Evolutionary conservation across 192 early-diverging fungal genomes (phyloP).

Genomic region (Coemansia sp.): DNA sequence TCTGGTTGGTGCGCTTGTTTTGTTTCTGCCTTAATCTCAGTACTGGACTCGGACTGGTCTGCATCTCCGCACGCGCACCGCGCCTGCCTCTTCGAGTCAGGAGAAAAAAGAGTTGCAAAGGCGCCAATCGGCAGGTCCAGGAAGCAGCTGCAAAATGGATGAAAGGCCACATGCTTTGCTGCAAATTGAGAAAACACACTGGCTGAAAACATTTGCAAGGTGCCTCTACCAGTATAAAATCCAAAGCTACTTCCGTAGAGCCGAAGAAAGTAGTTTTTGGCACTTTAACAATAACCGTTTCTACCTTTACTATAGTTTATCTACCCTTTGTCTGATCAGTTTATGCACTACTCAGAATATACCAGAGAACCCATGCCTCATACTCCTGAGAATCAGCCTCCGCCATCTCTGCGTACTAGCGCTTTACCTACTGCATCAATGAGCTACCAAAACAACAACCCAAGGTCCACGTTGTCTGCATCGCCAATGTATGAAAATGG

Average conservation of each 20-base stretch:
- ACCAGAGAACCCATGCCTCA: neutral
- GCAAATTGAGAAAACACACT: neutral
- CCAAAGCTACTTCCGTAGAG: neutral
- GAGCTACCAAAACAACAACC: neutral
- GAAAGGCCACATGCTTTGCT: neutral
- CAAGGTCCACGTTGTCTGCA: neutral
- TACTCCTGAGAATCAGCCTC: neutral
- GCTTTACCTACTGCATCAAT: neutral
- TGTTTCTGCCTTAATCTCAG: neutral
- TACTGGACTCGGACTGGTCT: neutral
- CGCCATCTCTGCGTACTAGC: neutral
- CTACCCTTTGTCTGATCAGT: too few species aligned
- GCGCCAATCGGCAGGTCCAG: neutral
- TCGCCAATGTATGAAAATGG: neutral
- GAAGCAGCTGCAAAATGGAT: neutral
- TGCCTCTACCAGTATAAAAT: neutral
- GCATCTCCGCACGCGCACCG: slow-evolving; percentile 1
- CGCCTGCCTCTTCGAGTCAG: neutral
- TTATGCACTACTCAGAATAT: neutral
- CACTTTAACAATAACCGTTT: neutral
- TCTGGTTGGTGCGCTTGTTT: slow-evolving; percentile 6
- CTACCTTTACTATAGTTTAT: neutral
- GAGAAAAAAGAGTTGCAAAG: neutral
- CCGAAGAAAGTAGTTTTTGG: neutral
- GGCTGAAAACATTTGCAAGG: neutral